Base-by-base conservation (phyloP, 257 asterid species). In the Voacanga thouarsii region DNA sequence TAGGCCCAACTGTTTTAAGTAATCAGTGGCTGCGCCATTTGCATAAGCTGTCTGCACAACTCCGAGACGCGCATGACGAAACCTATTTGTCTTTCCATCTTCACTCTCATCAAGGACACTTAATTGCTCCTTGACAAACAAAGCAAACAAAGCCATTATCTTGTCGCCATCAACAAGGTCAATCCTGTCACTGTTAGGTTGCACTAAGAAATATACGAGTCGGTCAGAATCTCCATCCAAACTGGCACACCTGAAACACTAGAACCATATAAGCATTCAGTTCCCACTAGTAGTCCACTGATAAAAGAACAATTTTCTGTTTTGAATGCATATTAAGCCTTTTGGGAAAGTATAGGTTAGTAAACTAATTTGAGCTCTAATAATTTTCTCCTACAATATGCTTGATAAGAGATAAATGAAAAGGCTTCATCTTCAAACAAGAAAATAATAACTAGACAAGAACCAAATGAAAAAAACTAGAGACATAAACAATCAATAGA, bases 151-250 rank as follows among this genome's bases (percentile, higher is more conserved):
- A 75, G 99, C 90, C 89, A 96, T 79, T 81, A 96, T 96, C 87
- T 96, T 96, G 90, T 96, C 99, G 80, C 99, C 99, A 19, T 93
- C 99, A 72, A 93, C 94, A 80, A 96, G 99, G 80, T 89, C 83
- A 74, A 96, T 90, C 84, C 86, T 89, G 78, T 85, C 64, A 79
- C 89, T 77, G 84, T 89, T 82, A 74, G 93, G 68, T 76, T 77
- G 76, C 73, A 88, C 84, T 73, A 86, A 87, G 87, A 96, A 96
- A 85, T 96, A 96, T 50, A 96, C 98, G 74, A 96, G 90, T 68
- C 97, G 96, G 80, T 96, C 99, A 72, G 97, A 98, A 81, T 96
- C 99, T 67, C 99, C 98, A 73, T 95, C 99, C 89, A 93, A 87
- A 84, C 99, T 93, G 77, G 96, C 97, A 83, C 98, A 93, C 94